These are phyloP conservation scores for Xerocomus cyaneibrunnescens DNA, from an alignment of 1,284 basidiomycete genomes.

Conservation along the genomic window DNA sequence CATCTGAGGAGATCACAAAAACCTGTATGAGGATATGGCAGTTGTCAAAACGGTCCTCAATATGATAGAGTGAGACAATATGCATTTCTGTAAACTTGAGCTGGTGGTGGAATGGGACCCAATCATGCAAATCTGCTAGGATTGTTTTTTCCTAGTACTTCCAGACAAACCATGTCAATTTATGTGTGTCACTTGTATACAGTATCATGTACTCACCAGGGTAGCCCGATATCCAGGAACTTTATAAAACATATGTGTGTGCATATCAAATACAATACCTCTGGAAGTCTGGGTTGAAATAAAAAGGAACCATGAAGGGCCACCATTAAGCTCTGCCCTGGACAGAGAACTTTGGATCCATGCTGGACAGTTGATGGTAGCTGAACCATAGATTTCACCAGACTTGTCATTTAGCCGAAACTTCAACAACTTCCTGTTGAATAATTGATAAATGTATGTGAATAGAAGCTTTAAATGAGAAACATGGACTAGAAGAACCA, in stretches of 20 bases:
- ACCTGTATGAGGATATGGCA: not conserved
- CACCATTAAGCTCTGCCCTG: not conserved
- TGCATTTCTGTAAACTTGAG: not conserved
- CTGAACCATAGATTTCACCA: not conserved
- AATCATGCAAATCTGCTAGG: no score
- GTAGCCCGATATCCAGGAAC: not conserved
- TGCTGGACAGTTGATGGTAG: not conserved
- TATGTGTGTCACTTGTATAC: no score
- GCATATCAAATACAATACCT: not conserved
- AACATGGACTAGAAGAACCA: not conserved
- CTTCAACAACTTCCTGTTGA: not conserved
- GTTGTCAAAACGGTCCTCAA: not conserved
- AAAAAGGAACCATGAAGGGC: not conserved
- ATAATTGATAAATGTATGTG: no score
- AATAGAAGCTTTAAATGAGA: no score
- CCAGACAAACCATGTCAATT: no score
- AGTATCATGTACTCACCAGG: not conserved
- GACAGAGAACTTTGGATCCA: not conserved
- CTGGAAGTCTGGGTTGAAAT: not conserved
- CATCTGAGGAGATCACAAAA: not conserved
- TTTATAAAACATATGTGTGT: not conserved
- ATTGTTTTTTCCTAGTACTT: no score
- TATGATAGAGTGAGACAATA: not conserved
- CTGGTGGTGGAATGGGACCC: not conserved
- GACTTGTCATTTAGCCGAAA: not conserved